A percentile compares a stretch with the other conserved stretches of the same genome.
phyloP scores from a whole-genome alignment of 495 filamentous ascomycete species.

The Aspergillus saccharolyticus region DNA sequence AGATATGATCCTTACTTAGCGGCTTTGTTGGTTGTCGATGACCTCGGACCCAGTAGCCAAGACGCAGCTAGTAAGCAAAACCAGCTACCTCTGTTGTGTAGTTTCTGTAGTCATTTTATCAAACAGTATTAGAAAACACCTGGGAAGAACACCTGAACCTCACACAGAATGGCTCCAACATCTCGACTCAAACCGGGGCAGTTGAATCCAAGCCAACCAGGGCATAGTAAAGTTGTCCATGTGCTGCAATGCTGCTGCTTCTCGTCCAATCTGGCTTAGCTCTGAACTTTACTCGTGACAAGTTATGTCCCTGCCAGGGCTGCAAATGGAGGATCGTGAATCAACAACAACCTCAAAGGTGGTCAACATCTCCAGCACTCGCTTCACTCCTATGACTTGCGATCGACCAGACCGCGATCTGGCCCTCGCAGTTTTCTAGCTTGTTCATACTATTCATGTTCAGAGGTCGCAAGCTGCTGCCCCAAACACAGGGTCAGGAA shows the following conservation, averaged over 20 bases:
- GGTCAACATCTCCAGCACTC: not conserved
- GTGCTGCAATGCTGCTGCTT: conserved; percentile 15
- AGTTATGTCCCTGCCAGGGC: conserved; percentile 1
- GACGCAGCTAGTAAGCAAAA: no score
- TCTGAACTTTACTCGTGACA: conserved; percentile 10
- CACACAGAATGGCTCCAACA: conserved; percentile 24
- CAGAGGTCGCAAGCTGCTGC: conserved; percentile 1
- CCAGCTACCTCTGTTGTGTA: not conserved
- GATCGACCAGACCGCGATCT: no score
- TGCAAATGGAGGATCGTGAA: not conserved
- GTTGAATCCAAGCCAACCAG: conserved; percentile 20
- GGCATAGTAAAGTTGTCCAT: conserved; percentile 17
- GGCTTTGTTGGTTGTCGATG: no score
- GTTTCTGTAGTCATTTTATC: not conserved
- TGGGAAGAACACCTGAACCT: conserved; percentile 13
- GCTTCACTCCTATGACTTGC: no score
- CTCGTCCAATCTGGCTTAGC: conserved; percentile 9
- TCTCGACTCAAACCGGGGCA: conserved; percentile 23
- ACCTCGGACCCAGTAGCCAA: no score
- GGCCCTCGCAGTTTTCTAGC: no score
- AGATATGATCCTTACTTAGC: no score
- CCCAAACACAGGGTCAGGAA: conserved; percentile 14
- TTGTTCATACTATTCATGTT: not conserved
- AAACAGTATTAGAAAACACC: not conserved
- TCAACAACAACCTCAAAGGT: not conserved